These are phyloP conservation scores for Ambrosiella cleistominuta DNA, from an alignment of 2,329 filamentous ascomycete species.

Conservation along the genomic window DNA sequence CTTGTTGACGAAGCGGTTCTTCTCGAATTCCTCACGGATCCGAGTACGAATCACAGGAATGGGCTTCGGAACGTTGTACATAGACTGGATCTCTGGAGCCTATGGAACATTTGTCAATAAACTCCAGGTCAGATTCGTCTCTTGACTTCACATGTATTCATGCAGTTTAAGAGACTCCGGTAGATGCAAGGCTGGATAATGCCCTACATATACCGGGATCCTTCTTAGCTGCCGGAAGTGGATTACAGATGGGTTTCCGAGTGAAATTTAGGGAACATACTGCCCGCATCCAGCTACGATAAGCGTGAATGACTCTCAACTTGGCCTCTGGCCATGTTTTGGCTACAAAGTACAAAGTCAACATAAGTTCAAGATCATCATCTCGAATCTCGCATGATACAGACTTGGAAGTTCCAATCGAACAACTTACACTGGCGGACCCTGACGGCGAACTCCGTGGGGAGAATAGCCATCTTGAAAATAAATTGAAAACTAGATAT, in stretches of 20 bases:
- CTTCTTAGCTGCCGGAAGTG: neutral
- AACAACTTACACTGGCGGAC: conserved; percentile 54
- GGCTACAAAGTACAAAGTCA: conserved; percentile 38
- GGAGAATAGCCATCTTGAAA: conserved; percentile 60
- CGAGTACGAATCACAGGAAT: conserved; percentile 78
- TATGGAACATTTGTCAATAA: conserved; percentile 22
- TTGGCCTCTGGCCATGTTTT: conserved; percentile 80
- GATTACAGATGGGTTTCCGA: neutral
- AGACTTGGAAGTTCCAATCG: neutral
- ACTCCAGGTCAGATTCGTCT: no score
- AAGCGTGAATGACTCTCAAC: conserved; percentile 68
- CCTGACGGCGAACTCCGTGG: conserved; percentile 74
- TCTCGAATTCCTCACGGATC: conserved; percentile 92
- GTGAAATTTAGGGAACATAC: conserved; percentile 39
- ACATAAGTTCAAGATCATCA: conserved; percentile 14
- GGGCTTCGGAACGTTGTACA: conserved; percentile 87
- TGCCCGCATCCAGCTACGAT: conserved; percentile 89
- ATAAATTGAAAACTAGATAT: neutral
- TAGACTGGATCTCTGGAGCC: conserved; percentile 91
- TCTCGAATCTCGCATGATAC: neutral
- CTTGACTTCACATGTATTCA: no score
- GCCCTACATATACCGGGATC: no score
- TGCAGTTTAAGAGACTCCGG: no score
- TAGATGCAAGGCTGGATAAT: no score
- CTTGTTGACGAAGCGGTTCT: conserved; percentile 84